Evolutionary conservation across 768 basidiomycete genomes (phyloP), one percentile per base, ranked within the genome.

Genomic region (Cytidiella melzeri): DNA sequence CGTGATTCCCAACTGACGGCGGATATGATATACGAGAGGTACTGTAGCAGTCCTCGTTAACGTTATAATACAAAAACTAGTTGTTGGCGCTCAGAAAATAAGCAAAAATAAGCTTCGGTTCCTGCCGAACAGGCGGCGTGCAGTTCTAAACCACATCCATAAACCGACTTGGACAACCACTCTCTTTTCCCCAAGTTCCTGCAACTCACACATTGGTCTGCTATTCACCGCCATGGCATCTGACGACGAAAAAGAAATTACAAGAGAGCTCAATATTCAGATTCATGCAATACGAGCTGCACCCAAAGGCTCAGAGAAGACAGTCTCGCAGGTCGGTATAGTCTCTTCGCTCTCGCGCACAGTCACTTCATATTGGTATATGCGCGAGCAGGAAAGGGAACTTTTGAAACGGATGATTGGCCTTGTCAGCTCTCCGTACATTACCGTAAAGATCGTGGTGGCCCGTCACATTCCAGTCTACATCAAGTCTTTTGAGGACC

Each of bases 401-500:
- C 69, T 74, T 10, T 64, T 86, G 51, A 69, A 68, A 48, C 72
- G 71, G 30, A 70, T 84, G 27, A 78, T 85, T 55, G 69, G 72
- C 19, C 67, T 79, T 38, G 75, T 75, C 0, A 79, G 77, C 43
- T 76, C 75, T 1, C 60, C 67, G 1, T 60, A 76, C 42, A 50
- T 76, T 0, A 57, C 64, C 13, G 63, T 80, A 50, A 84, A 83
- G 57, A 73, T 72, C 21, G 67, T 81, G 26, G 82, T 80, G 0
- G 84, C 83, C 0, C 65, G 65, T 26, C 73, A 80, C 45, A 75
- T 87, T 48, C 75, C 70, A 27, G 55, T 65, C 43, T 81, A 81
- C 61, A 79, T 87, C 68, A 75, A 68, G 54, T 79, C 83, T 63
- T 83, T 84, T 55, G 77, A 80, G 0, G 85, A 84, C 40, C 67